These are phyloP conservation scores for Verticillium klebahnii DNA, from an alignment of 2,329 filamentous ascomycete species.

Conservation along the genomic window DNA sequence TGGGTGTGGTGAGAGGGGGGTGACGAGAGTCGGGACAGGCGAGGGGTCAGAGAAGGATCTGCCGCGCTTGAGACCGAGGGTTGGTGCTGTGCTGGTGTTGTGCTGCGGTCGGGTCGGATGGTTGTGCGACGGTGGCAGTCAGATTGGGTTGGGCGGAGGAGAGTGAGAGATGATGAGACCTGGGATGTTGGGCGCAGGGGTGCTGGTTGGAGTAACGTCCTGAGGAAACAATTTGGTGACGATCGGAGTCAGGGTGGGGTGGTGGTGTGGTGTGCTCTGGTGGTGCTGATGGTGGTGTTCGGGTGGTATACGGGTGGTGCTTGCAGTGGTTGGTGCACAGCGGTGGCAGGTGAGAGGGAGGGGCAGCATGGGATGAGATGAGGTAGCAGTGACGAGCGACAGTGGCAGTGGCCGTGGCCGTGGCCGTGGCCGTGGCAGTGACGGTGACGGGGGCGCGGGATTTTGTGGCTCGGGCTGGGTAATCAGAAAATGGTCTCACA, in stretches of 20 bases:
- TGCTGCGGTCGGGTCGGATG: not conserved
- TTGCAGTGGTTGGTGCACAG: not conserved
- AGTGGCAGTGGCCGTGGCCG: no score
- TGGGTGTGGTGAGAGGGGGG: slow-evolving; percentile 4
- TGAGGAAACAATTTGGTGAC: not conserved
- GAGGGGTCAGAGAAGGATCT: not conserved
- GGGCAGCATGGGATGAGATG: not conserved
- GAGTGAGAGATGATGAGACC: not conserved
- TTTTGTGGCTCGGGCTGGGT: not conserved
- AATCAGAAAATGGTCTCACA: not conserved
- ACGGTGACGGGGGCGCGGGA: not conserved
- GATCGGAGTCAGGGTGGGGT: not conserved
- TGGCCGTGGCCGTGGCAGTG: not conserved
- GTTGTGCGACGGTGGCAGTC: not conserved
- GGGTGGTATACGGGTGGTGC: not conserved
- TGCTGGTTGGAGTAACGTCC: not conserved
- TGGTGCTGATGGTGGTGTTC: not conserved
- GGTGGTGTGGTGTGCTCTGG: not conserved
- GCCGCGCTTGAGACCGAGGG: not conserved
- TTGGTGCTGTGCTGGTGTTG: not conserved
- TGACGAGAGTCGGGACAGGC: slow-evolving; percentile 3
- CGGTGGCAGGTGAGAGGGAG: not conserved
- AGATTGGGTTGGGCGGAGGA: not conserved
- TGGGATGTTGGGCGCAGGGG: not conserved
- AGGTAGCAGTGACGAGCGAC: not conserved